Evolutionary conservation across 2,329 filamentous ascomycete genomes (phyloP).

Genomic region (Ceratocystiopsis minuta): DNA sequence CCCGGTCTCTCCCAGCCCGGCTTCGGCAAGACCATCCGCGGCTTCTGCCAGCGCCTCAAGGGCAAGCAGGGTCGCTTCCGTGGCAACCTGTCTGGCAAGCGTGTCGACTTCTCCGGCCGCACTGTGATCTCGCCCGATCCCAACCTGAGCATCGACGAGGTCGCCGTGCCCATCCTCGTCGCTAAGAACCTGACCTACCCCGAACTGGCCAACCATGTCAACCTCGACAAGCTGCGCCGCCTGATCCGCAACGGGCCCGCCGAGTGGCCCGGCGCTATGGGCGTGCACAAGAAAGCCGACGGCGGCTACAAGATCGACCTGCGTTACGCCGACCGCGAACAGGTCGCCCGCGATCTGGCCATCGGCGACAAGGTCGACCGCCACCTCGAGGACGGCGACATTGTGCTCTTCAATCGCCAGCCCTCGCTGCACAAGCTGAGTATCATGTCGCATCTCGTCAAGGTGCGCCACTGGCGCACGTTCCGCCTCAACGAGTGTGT

Average conservation of each 20-base stretch:
- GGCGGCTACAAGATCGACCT: conserved; percentile 54
- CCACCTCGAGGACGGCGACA: conserved; percentile 85
- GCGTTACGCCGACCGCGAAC: conserved; percentile 53
- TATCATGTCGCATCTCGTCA: conserved; percentile 91
- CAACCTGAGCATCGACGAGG: conserved; percentile 82
- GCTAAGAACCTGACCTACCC: conserved; percentile 94
- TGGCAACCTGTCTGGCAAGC: conserved; percentile 92
- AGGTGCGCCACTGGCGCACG: conserved; percentile 85
- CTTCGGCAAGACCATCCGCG: conserved; percentile 74
- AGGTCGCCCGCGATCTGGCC: conserved; percentile 54
- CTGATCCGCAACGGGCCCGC: conserved; percentile 59
- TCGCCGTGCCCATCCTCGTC: conserved; percentile 80
- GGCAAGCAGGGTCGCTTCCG: conserved; percentile 95
- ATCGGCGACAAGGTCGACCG: conserved; percentile 84
- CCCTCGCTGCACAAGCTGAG: conserved; percentile 95
- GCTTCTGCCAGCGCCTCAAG: conserved; percentile 88
- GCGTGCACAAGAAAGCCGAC: conserved; percentile 37
- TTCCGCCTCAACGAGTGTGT: conserved; percentile 97
- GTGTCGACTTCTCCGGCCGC: conserved; percentile 93
- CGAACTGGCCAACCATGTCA: conserved; percentile 69
- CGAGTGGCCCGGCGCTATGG: conserved; percentile 61
- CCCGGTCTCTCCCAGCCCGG: conserved; percentile 81
- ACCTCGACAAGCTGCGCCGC: conserved; percentile 61
- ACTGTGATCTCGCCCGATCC: conserved; percentile 97
- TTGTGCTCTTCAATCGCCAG: conserved; percentile 95